Base-by-base conservation (phyloP, 2,329 filamentous ascomycete genomes). In the Cercospora zeae-maydis region DNA sequence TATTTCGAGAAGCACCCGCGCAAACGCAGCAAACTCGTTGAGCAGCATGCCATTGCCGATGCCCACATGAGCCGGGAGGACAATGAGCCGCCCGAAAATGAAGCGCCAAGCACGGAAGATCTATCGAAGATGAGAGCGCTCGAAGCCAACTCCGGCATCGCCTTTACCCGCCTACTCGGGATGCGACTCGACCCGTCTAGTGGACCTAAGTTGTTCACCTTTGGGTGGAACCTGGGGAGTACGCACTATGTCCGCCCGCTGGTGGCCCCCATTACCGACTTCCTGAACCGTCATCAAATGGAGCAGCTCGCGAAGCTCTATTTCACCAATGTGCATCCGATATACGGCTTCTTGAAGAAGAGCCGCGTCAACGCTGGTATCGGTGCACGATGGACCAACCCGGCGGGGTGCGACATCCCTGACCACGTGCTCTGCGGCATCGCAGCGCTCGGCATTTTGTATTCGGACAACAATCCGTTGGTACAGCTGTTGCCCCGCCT, bases 111-210 rank as follows among this genome's bases (percentile, higher is more conserved):
- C 24, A 53, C 65, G 14, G 72, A 75, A 59, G 73, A 75, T 39
- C 51, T 69, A 8, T 67, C 67, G 9, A 73, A 74, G 62, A 65
- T 78, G 47, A 75, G 75, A 4, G 82, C 81, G 0, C 73, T 85
- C 3, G 82, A 86, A 65, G 84, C 82, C 36, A 86, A 86, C 64
- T 85, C 83, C 0, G 83, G 83, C 0, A 81, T 84, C 0, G 82
- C 83, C 0, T 86, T 86, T 69, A 79, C 84, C 8, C 75, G 83
- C 59, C 77, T 79, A 21, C 73, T 86, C 36, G 84, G 81, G 0
- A 75, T 84, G 47, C 78, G 79, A 47, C 76, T 85, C 19, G 83
- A 86, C 68, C 80, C 83, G 0, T 79, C 79, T 4, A 80, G 80
- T 67, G 82, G 81, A 1, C 82, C 83, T 0, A 77, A 81, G 52